Percentiles rank a stretch among this genome's conserved stretches.
Conservation (phyloP, 495 filamentous ascomycete species). For the Hypoxylon lenormandii region DNA sequence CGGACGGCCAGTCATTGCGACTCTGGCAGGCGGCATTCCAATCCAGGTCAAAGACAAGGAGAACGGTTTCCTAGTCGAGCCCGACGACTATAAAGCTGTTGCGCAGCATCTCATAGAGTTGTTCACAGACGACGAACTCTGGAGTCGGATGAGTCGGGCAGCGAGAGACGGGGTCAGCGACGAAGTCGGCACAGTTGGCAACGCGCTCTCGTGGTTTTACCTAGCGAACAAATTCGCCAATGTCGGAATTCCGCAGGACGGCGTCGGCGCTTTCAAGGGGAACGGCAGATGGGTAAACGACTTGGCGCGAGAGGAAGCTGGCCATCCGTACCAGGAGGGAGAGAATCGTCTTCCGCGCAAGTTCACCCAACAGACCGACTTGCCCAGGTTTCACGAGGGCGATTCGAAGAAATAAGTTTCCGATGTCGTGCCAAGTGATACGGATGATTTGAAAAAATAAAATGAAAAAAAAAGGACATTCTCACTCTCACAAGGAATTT, state of each 20-base stretch:
- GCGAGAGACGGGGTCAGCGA: constrained; percentile 77
- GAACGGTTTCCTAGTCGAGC: constrained; percentile 81
- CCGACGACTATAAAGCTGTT: constrained; percentile 78
- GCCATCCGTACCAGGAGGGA: constrained; percentile 66
- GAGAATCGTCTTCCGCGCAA: constrained; percentile 71
- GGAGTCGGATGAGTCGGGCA: constrained; percentile 74
- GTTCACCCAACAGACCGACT: constrained; percentile 54
- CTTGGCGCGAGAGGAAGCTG: constrained; percentile 77
- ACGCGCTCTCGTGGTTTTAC: constrained; percentile 81
- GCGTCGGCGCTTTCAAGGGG: constrained; percentile 56
- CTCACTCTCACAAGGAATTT: background rate
- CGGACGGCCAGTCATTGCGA: constrained; percentile 84
- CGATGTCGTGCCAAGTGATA: background rate
- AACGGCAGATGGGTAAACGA: constrained; percentile 79
- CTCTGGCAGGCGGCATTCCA: constrained; percentile 82
- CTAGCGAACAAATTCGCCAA: constrained; percentile 72
- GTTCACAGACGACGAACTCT: constrained; percentile 73
- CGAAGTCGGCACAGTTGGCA: constrained; percentile 86
- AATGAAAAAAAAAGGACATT: too few species aligned
- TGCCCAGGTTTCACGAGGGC: constrained; percentile 14
- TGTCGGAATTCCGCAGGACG: constrained; percentile 54
- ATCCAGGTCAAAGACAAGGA: constrained; percentile 79
- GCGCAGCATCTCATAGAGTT: constrained; percentile 76
- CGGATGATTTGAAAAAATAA: background rate
- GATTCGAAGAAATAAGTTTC: background rate